Conservation (phyloP, 2,329 filamentous ascomycete species). For the Neospermospora avenae region DNA sequence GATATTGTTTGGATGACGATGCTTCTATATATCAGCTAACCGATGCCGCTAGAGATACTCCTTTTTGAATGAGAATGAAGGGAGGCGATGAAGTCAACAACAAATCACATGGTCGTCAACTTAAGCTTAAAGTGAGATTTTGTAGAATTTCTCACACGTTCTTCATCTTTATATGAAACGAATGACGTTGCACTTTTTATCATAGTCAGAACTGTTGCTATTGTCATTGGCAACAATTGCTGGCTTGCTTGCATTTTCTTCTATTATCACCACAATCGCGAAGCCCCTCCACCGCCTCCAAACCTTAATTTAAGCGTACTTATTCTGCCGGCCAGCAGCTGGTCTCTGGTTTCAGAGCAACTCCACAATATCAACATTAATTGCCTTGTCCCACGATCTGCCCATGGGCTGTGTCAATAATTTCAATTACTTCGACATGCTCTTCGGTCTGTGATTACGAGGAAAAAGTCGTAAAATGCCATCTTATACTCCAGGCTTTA, state of each 20-base stretch:
- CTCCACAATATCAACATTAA: conserved; percentile 12
- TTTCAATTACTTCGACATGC: conserved; percentile 18
- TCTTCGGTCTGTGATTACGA: conserved; percentile 5
- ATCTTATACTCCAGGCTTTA: conserved; percentile 16
- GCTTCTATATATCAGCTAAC: background rate
- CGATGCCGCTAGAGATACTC: conserved; percentile 7
- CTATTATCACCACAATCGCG: background rate
- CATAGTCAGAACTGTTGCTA: too few relatives aligned
- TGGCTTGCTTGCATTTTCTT: background rate
- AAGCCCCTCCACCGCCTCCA: conserved; percentile 10
- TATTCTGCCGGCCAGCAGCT: conserved; percentile 10
- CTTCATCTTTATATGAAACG: too few relatives aligned
- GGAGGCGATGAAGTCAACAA: background rate
- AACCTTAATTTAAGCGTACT: conserved; percentile 16
- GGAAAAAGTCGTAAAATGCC: conserved; percentile 19
- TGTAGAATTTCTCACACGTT: too few relatives aligned
- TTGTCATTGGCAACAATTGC: too few relatives aligned
- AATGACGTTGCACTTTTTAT: too few relatives aligned
- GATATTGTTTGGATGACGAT: conserved; percentile 4
- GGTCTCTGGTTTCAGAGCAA: conserved; percentile 30
- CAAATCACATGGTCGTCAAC: background rate
- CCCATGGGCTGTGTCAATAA: conserved; percentile 6
- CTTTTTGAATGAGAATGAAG: conserved; percentile 4
- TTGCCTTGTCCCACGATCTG: background rate
- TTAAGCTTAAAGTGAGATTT: conserved; percentile 1